Conservation (phyloP, 2,329 filamentous ascomycete genomes). For the Lecanicillium sp. region DNA sequence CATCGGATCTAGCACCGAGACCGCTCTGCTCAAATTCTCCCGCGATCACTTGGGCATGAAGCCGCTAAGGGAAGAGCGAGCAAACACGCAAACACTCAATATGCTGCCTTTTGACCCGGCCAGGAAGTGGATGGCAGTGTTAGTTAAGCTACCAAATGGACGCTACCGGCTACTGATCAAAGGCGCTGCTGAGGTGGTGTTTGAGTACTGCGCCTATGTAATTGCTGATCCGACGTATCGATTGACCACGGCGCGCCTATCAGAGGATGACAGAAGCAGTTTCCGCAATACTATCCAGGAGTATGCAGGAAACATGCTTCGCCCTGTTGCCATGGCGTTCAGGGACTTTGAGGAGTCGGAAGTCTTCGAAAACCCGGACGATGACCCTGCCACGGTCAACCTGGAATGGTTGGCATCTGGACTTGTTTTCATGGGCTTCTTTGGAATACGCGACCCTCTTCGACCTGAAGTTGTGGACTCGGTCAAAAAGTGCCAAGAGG, state of each 20-base stretch:
- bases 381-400: slow-evolving; percentile 25
- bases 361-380: slow-evolving; percentile 14
- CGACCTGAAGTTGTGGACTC: slow-evolving; percentile 54
- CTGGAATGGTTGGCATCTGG: slow-evolving; percentile 25
- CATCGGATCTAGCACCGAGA: slow-evolving; percentile 48
- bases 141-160: slow-evolving; percentile 37
- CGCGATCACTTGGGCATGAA: slow-evolving; percentile 41
- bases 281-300: slow-evolving; percentile 26
- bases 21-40: slow-evolving; percentile 41
- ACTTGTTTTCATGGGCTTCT: slow-evolving; percentile 34
- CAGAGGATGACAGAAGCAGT: slow-evolving; percentile 21
- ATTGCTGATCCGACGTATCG: slow-evolving; percentile 35
- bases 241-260: slow-evolving; percentile 19
- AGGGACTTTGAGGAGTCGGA: slow-evolving; percentile 49
- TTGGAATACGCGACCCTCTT: slow-evolving; percentile 64
- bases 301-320: slow-evolving; percentile 60
- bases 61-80: slow-evolving; percentile 36
- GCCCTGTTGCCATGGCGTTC: slow-evolving; percentile 59
- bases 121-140: slow-evolving; percentile 49
- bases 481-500: slow-evolving; percentile 53
- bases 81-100: slow-evolving; percentile 36
- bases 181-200: slow-evolving; percentile 49
- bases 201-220: slow-evolving; percentile 34
- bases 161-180: slow-evolving; percentile 46
- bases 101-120: slow-evolving; percentile 48